These are phyloP conservation scores for Raffaelea ambrosiae DNA, from an alignment of 2,329 filamentous ascomycete species.

Conservation along the genomic window DNA sequence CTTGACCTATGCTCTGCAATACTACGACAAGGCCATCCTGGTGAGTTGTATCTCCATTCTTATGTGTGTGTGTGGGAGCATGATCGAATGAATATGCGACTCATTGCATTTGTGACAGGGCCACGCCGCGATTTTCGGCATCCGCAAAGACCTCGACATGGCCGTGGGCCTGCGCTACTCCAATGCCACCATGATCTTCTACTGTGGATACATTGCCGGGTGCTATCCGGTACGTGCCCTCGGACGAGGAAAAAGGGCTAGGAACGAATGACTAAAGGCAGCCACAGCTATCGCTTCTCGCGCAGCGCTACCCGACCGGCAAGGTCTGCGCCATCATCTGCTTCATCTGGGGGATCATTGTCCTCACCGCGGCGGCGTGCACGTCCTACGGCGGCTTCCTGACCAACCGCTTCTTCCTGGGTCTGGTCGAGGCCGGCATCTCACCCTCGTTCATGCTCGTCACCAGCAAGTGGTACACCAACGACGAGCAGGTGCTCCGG, in stretches of 20 bases:
- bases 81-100: neutral
- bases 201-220: slow-evolving; percentile 38
- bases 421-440: slow-evolving; percentile 46
- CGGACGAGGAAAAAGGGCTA: neutral
- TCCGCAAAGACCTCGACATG: slow-evolving; percentile 30
- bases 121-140: slow-evolving; percentile 23
- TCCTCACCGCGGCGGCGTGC: slow-evolving; percentile 29
- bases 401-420: slow-evolving; percentile 45
- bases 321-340: slow-evolving; percentile 30
- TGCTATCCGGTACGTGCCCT: slow-evolving; percentile 32
- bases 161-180: slow-evolving; percentile 32
- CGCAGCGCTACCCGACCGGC: slow-evolving; percentile 36
- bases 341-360: slow-evolving; percentile 26
- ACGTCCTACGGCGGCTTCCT: slow-evolving; percentile 26
- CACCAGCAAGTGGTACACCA: slow-evolving; percentile 36
- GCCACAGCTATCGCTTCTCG: slow-evolving; percentile 14
- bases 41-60: slow-evolving; percentile 27
- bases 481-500: slow-evolving; percentile 25
- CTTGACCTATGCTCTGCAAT: slow-evolving; percentile 10
- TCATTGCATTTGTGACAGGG: neutral
- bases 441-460: slow-evolving; percentile 38
- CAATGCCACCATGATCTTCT: slow-evolving; percentile 36
- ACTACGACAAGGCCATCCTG: slow-evolving; percentile 10
- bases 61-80: no score
- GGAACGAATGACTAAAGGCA: neutral